These are phyloP conservation scores for Aaosphaeria arxii DNA, from an alignment of 2,329 filamentous ascomycete species.

Conservation along the genomic window DNA sequence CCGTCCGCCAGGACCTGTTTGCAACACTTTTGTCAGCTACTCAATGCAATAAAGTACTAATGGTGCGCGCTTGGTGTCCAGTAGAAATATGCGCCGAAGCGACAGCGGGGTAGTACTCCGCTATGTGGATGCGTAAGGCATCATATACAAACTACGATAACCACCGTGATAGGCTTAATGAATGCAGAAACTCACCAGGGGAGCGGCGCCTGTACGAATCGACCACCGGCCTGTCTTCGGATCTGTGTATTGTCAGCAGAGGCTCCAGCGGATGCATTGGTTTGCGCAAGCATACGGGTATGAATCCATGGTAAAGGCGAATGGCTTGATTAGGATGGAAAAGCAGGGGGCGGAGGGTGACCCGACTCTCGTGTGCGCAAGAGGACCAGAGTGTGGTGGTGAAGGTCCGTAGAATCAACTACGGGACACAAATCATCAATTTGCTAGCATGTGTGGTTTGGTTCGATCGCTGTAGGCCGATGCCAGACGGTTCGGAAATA, in stretches of 20 bases:
- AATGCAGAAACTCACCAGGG: constrained; percentile 56
- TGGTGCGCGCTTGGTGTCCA: neutral
- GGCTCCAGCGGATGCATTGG: neutral
- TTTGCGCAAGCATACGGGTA: constrained; percentile 29
- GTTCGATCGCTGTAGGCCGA: neutral
- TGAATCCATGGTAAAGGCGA: constrained; percentile 29
- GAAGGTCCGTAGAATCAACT: too few relatives aligned
- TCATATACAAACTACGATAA: too few relatives aligned
- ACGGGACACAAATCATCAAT: too few relatives aligned
- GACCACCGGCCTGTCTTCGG: constrained; percentile 51
- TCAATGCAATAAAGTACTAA: neutral
- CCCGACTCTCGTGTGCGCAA: too few relatives aligned
- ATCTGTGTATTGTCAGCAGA: neutral
- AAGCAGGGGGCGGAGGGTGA: too few relatives aligned
- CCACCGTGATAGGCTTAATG: too few relatives aligned
- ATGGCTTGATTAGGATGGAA: too few relatives aligned
- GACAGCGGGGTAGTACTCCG: too few relatives aligned
- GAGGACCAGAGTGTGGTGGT: too few relatives aligned
- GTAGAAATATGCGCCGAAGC: neutral
- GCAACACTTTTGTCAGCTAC: neutral
- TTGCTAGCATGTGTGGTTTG: neutral
- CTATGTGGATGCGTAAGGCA: too few relatives aligned
- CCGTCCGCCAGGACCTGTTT: constrained; percentile 24
- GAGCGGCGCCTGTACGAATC: constrained; percentile 58
- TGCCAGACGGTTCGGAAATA: constrained; percentile 9